Percentiles rank a stretch among this genome's conserved stretches.
These are phyloP conservation scores for Spinacia oleracea DNA, from an alignment of 179 eudicot species.

Conservation along the genomic window DNA sequence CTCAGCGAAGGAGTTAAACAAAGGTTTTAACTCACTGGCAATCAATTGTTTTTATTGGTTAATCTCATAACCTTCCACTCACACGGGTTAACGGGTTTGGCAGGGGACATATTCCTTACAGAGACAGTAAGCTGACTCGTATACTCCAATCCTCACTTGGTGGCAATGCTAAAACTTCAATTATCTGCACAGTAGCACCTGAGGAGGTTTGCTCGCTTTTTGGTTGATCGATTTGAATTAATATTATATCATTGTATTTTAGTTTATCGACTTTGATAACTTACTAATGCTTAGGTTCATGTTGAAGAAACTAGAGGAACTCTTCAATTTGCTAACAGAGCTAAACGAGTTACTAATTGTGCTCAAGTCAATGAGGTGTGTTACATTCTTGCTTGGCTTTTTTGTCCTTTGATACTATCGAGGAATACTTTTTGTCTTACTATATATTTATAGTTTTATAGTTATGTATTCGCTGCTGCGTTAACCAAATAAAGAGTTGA, in stretches of 20 bases:
- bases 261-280: slow-evolving; percentile 12
- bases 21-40: slow-evolving; percentile 45
- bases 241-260: not conserved
- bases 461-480: not conserved
- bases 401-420: not conserved
- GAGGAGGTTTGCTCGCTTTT: slow-evolving; percentile 60
- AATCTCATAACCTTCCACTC: not conserved
- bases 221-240: not conserved
- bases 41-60: not conserved
- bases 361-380: slow-evolving; percentile 98
- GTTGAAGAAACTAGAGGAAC: slow-evolving; percentile 95
- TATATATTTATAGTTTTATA: not conserved
- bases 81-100: slow-evolving; percentile 23
- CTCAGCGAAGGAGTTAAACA: slow-evolving; percentile 89
- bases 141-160: slow-evolving; percentile 98
- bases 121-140: slow-evolving; percentile 96
- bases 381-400: not conserved
- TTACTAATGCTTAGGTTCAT: slow-evolving; percentile 53
- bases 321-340: slow-evolving; percentile 97
- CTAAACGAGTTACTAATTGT: slow-evolving; percentile 85
- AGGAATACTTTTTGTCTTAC: not conserved
- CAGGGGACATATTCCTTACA: slow-evolving; percentile 96
- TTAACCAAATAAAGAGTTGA: not conserved
- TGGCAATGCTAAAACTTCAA: slow-evolving; percentile 98
- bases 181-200: slow-evolving; percentile 94